Evolutionary conservation across 768 basidiomycete species (phyloP).

Genomic region (Tephrocybe sp.): DNA sequence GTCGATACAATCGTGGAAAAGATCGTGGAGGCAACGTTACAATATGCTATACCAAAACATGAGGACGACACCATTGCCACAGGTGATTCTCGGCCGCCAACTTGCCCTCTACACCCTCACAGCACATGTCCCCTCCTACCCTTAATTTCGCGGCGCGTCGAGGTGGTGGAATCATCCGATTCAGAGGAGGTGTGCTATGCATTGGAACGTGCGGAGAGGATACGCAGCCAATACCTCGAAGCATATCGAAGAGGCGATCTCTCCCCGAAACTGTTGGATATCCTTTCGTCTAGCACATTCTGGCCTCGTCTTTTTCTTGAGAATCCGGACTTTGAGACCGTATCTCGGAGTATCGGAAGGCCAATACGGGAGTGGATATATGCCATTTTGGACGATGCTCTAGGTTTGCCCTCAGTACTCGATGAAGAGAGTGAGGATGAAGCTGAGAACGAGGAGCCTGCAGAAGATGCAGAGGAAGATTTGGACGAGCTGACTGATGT

Average conservation of each 20-base stretch:
- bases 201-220: constrained; percentile 25
- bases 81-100: constrained; percentile 43
- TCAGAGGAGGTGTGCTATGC: constrained; percentile 17
- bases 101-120: constrained; percentile 61
- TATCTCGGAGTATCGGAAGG: constrained; percentile 57
- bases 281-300: constrained; percentile 57
- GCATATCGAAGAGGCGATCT: constrained; percentile 63
- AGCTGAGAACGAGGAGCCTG: constrained; percentile 1
- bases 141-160: constrained; percentile 45
- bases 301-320: constrained; percentile 80
- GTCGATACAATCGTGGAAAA: constrained; percentile 61
- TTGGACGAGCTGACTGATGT: constrained; percentile 61
- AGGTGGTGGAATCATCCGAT: constrained; percentile 26
- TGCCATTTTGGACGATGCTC: constrained; percentile 62
- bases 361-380: constrained; percentile 66
- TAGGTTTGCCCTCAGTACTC: constrained; percentile 49
- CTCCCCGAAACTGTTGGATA: constrained; percentile 55
- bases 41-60: constrained; percentile 70
- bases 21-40: constrained; percentile 70
- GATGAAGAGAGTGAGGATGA: constrained; percentile 17
- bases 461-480: constrained; percentile 43
- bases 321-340: constrained; percentile 70
- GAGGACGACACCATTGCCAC: constrained; percentile 35
- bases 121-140: constrained; percentile 54
- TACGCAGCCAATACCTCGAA: constrained; percentile 52